Evolutionary conservation across 768 basidiomycete species (phyloP).

Genomic region (Lenzites betulinus): DNA sequence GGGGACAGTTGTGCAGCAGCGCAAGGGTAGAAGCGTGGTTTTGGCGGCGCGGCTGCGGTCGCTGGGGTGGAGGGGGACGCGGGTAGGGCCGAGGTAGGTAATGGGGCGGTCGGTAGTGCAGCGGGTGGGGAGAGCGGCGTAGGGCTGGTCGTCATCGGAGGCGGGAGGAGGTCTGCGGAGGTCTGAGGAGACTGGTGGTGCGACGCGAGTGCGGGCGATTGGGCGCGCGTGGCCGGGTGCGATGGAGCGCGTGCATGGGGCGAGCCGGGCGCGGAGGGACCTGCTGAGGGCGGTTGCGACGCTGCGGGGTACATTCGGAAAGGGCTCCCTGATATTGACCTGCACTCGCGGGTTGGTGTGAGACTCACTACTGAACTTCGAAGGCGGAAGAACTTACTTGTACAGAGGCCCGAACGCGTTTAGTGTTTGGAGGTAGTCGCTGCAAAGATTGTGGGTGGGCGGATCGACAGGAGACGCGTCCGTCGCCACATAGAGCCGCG

Average conservation of each 20-base stretch:
- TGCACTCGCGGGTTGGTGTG: not conserved
- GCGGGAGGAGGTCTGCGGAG: not conserved
- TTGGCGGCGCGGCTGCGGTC: slow-evolving; percentile 24
- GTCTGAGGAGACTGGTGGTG: slow-evolving; percentile 1
- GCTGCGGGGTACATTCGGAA: slow-evolving; percentile 10
- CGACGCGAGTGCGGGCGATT: slow-evolving; percentile 7
- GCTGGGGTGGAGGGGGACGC: slow-evolving; percentile 5
- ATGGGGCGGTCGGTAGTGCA: slow-evolving; percentile 8
- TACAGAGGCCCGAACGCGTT: slow-evolving; percentile 86
- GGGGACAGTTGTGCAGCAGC: slow-evolving; percentile 65
- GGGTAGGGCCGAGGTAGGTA: slow-evolving; percentile 8
- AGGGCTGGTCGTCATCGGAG: slow-evolving; percentile 9
- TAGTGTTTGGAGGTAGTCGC: slow-evolving; percentile 87
- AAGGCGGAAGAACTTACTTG: slow-evolving; percentile 50
- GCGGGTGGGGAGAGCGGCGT: slow-evolving; percentile 23
- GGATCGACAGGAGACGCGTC: slow-evolving; percentile 91
- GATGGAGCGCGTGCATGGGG: not conserved
- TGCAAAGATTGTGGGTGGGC: slow-evolving; percentile 85
- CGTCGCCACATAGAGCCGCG: slow-evolving; percentile 89
- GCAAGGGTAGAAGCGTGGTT: slow-evolving; percentile 63
- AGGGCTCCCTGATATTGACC: slow-evolving; percentile 27
- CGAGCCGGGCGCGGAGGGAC: not conserved
- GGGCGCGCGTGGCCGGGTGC: not conserved
- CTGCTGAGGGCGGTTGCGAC: not conserved
- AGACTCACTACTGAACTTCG: not conserved